Base-by-base conservation (phyloP, 2,329 filamentous ascomycete genomes). In the Cladophialophora exuberans region DNA sequence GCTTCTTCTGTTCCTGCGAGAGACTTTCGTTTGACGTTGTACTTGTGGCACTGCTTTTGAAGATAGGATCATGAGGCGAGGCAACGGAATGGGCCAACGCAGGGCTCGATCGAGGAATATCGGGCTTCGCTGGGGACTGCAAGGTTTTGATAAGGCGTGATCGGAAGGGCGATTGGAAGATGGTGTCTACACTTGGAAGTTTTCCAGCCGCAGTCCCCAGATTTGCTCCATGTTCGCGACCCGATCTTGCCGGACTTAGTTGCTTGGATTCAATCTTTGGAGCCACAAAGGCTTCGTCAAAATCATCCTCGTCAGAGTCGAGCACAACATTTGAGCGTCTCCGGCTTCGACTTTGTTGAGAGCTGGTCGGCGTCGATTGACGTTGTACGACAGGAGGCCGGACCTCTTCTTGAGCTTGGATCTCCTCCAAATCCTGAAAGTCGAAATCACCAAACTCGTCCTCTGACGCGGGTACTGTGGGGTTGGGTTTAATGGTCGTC, bases 231-330 rank as follows among this genome's bases (percentile, higher is more conserved):
- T 13, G 11, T 6, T 18, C 25, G 4, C 15, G 15, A n/a, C 11
- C 11, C 20, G 7, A 22, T 3, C 4, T 7, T 15, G 35, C 17
- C 22, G 22, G 15, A 10, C 26, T 23, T 7, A 10, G 6, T 10
- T 25, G 17, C 4, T 33, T 15, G 26, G 26, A 7, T 22, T 42
- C 48, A 17, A 43, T 4, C 30, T 51, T 42, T n/a, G 20, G 28
- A 33, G 25, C 48, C 11, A 18, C n/a, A 11, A 28, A 18, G 13
- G 13, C 10, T 17, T 30, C 38, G 20, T 11, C 31, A 6, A 57
- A 30, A 15, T 52, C 53, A 31, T 57, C 58, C 10, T 57, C 59
- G 23, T 63, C 61, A 6, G 59, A 62, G 46, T 62, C 59, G 3
- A 36, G 49, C 18, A 57, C 50, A 26, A 54, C 28, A 7, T 56